phyloP scores from a whole-genome alignment of 768 basidiomycete species.

The Sporobolomyces phaffii region DNA sequence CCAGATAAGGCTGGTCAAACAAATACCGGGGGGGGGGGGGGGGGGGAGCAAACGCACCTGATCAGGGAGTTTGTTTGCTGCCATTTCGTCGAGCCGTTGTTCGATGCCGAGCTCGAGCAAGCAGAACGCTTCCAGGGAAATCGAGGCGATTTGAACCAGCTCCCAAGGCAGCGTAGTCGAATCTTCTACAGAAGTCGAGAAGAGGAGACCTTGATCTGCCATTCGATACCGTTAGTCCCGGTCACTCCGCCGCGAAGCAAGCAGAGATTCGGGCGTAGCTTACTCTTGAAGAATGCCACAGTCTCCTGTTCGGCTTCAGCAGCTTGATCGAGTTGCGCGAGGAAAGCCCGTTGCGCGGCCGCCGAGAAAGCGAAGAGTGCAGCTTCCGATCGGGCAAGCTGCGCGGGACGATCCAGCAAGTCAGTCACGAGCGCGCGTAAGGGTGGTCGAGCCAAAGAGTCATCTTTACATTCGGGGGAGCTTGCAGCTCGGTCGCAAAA shows the following conservation, averaged over 20 bases:
- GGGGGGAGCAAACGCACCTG: constrained; percentile 11
- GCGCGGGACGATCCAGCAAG: too few species aligned
- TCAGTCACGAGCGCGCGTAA: too few species aligned
- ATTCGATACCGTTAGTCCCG: not conserved
- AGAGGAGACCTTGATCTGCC: constrained; percentile 57
- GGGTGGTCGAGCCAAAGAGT: not conserved
- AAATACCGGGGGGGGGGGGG: too few species aligned
- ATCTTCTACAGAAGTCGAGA: constrained; percentile 51
- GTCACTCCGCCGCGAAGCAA: not conserved
- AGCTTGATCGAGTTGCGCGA: constrained; percentile 47
- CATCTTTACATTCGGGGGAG: not conserved
- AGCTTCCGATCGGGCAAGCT: constrained; percentile 23
- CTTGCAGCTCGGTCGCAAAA: constrained; percentile 53
- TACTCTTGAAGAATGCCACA: constrained; percentile 60
- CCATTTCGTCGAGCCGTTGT: constrained; percentile 15
- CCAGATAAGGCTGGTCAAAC: not conserved
- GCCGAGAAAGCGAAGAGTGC: constrained; percentile 9
- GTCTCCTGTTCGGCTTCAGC: constrained; percentile 53
- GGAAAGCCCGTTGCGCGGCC: not conserved
- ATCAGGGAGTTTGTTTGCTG: constrained; percentile 4
- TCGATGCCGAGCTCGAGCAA: constrained; percentile 54
- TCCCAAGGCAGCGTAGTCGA: constrained; percentile 51
- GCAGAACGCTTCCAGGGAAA: constrained; percentile 74
- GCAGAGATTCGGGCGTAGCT: constrained; percentile 11
- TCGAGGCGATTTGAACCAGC: constrained; percentile 64